These are phyloP conservation scores for Friedmanniomyces endolithicus DNA, from an alignment of 495 filamentous ascomycete genomes.

Conservation along the genomic window DNA sequence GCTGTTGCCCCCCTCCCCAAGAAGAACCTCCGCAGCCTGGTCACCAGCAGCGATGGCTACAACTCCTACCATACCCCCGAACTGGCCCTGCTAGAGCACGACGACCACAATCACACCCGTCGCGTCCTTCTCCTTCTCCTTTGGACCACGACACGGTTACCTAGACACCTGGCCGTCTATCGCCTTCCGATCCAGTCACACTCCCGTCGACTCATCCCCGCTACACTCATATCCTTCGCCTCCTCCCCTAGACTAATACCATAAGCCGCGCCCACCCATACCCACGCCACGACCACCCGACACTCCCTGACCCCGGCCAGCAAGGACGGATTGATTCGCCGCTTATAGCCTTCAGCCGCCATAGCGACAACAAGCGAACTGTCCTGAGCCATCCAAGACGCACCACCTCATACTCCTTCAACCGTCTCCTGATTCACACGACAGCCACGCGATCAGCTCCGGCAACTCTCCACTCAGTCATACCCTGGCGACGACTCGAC, in stretches of 20 bases:
- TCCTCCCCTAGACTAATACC: background rate
- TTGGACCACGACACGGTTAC: background rate
- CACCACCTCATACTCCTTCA: background rate
- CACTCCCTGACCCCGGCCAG: constrained; percentile 4
- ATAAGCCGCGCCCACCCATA: background rate
- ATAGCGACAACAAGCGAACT: background rate
- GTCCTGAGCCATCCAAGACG: constrained; percentile 8
- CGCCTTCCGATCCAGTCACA: background rate
- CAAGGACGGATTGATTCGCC: constrained; percentile 17
- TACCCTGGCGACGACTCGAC: constrained; percentile 4
- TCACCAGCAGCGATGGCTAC: background rate
- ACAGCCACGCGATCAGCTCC: constrained; percentile 1
- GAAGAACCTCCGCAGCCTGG: background rate
- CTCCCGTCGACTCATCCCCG: constrained; percentile 5
- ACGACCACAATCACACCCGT: background rate
- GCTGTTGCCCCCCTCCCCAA: background rate
- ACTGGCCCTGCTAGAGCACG: background rate
- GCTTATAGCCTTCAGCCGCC: background rate
- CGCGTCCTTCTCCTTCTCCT: background rate
- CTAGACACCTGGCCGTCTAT: background rate
- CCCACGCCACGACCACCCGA: background rate
- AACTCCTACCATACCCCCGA: background rate
- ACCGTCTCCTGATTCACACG: background rate
- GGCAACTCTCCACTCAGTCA: constrained; percentile 15
- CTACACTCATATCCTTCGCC: background rate